Conservation (phyloP, 208 protist genomes). For the Vickermania ingenoplastis region DNA sequence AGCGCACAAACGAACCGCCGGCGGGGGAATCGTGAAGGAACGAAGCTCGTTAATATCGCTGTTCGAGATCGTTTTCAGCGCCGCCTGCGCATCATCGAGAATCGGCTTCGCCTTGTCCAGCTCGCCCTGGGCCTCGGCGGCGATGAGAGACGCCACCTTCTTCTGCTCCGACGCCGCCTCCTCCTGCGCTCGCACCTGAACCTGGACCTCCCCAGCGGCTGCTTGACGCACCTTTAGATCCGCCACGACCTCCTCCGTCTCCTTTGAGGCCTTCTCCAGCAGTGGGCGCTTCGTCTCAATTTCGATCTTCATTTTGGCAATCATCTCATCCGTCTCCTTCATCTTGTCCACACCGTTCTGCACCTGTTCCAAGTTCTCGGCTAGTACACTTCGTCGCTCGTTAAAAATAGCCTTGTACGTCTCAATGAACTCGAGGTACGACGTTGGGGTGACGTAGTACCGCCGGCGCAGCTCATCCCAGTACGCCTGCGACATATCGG, state of each 20-base stretch:
- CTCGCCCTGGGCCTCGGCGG: conserved; percentile 81
- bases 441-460: conserved; percentile 94
- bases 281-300: conserved; percentile 88
- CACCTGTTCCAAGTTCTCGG: conserved; percentile 84
- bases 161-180: conserved; percentile 82
- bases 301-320: conserved; percentile 88
- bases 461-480: conserved; percentile 88
- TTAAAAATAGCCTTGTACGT: conserved; percentile 85
- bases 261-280: conserved; percentile 80
- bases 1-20: conserved; percentile 92
- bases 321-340: conserved; percentile 88
- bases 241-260: conserved; percentile 84
- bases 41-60: conserved; percentile 94
- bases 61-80: conserved; percentile 91
- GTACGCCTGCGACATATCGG: conserved; percentile 62
- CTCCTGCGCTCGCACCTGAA: conserved; percentile 85
- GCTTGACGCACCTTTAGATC: conserved; percentile 82
- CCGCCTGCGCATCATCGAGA: conserved; percentile 84
- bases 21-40: conserved; percentile 90
- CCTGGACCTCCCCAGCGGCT: conserved; percentile 82
- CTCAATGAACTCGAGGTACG: conserved; percentile 94
- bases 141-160: conserved; percentile 76
- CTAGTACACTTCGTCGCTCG: conserved; percentile 62
- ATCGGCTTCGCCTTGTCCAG: conserved; percentile 93
- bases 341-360: conserved; percentile 88